A percentile compares a stretch with the other conserved stretches of the same genome.
These are phyloP conservation scores for Pochonia chlamydosporia DNA, from an alignment of 2,329 filamentous ascomycete species.

Conservation along the genomic window DNA sequence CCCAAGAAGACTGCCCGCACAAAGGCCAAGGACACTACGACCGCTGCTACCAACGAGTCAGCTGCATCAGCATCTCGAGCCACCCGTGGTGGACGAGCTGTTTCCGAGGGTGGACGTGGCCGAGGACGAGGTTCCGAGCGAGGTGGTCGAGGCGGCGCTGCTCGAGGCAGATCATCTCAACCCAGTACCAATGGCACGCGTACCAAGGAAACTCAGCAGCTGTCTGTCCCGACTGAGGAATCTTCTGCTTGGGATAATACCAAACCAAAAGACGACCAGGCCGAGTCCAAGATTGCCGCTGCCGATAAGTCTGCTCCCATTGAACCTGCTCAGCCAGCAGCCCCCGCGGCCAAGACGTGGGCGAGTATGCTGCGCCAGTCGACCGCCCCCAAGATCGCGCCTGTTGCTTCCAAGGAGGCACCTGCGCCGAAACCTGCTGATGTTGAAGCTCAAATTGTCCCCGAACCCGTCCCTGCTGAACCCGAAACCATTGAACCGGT, in stretches of 20 bases:
- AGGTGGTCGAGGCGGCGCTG: slow-evolving; percentile 45
- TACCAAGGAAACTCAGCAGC: slow-evolving; percentile 46
- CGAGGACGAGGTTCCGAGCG: slow-evolving; percentile 58
- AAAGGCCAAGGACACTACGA: slow-evolving; percentile 61
- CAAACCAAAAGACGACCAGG: slow-evolving; percentile 26
- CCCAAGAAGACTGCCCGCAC: slow-evolving; percentile 70
- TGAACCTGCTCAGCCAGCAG: slow-evolving; percentile 32
- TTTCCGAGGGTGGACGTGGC: slow-evolving; percentile 56
- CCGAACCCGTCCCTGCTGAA: slow-evolving; percentile 28
- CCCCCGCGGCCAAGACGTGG: slow-evolving; percentile 56
- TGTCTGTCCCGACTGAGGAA: slow-evolving; percentile 66
- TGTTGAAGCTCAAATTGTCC: slow-evolving; percentile 29
- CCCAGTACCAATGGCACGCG: slow-evolving; percentile 56
- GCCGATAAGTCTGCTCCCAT: slow-evolving; percentile 27
- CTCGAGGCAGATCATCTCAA: slow-evolving; percentile 58
- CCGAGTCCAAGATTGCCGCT: slow-evolving; percentile 27
- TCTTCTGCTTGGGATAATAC: slow-evolving; percentile 46
- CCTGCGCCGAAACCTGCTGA: slow-evolving; percentile 34
- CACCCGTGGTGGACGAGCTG: slow-evolving; percentile 55
- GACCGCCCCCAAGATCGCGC: slow-evolving; percentile 49
- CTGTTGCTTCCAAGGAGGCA: slow-evolving; percentile 10
- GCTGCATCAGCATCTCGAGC: slow-evolving; percentile 38
- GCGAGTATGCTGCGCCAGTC: slow-evolving; percentile 67
- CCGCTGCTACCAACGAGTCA: slow-evolving; percentile 45
- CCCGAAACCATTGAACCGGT: slow-evolving; percentile 28